These are phyloP conservation scores for Carex arenaria DNA, from an alignment of 202 grass and related monocot species.

Conservation along the genomic window DNA sequence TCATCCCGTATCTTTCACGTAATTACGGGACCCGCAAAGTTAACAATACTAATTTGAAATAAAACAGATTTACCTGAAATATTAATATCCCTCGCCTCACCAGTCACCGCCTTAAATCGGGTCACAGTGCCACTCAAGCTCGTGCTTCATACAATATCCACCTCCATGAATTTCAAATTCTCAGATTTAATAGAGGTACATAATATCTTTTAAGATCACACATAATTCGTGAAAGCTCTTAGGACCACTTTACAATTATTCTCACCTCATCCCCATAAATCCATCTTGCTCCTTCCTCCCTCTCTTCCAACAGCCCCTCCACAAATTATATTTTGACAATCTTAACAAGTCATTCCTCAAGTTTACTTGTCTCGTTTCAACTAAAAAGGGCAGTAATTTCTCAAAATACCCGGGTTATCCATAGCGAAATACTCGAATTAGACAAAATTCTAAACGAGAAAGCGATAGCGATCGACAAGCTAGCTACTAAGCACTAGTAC, in stretches of 20 bases:
- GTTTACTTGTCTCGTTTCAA: background rate
- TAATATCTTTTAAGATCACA: background rate
- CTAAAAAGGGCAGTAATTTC: background rate
- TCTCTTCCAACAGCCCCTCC: conserved; percentile 2
- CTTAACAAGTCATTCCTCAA: background rate
- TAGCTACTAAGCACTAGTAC: background rate
- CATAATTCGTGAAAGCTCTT: conserved; percentile 7
- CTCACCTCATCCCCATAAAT: conserved; percentile 6
- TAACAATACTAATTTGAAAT: background rate
- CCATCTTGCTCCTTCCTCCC: background rate
- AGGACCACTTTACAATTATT: conserved; percentile 21
- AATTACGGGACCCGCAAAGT: background rate
- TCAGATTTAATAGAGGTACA: background rate
- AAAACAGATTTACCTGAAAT: background rate
- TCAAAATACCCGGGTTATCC: background rate
- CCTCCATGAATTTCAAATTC: background rate
- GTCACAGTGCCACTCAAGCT: background rate
- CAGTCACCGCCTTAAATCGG: conserved; percentile 16
- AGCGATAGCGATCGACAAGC: background rate
- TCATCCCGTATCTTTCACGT: background rate
- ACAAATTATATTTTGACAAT: conserved; percentile 14
- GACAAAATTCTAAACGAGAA: background rate
- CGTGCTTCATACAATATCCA: conserved; percentile 7
- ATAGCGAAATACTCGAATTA: background rate
- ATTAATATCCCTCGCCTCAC: background rate